Conservation (phyloP, 2,329 filamentous ascomycete species). For the Tympanopsis confertula region DNA sequence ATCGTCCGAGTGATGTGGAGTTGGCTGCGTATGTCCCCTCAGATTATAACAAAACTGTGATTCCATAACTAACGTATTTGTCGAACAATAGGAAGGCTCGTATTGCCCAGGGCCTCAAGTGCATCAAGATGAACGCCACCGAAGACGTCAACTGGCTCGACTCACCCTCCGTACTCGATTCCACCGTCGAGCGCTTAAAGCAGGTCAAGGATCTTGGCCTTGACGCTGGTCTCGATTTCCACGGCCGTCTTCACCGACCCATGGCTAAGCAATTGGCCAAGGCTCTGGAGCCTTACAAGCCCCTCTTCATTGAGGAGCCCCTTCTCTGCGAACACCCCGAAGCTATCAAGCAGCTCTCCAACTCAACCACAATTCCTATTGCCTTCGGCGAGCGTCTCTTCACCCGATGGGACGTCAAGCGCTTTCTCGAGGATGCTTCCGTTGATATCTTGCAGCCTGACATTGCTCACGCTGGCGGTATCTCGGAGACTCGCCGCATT, state of each 20-base stretch:
- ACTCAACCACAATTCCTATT: slow-evolving; percentile 49
- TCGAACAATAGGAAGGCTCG: slow-evolving; percentile 32
- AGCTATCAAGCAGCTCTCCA: slow-evolving; percentile 48
- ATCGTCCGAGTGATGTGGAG: slow-evolving; percentile 57
- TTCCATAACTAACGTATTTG: background rate
- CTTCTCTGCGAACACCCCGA: slow-evolving; percentile 58
- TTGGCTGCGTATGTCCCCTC: slow-evolving; percentile 38
- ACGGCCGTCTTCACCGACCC: slow-evolving; percentile 66
- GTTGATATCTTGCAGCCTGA: slow-evolving; percentile 67
- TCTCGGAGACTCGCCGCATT: slow-evolving; percentile 60
- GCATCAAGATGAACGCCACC: slow-evolving; percentile 72
- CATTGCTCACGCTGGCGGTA: slow-evolving; percentile 60
- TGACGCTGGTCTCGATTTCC: slow-evolving; percentile 67
- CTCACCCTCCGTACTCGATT: slow-evolving; percentile 50
- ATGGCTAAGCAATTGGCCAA: slow-evolving; percentile 69
- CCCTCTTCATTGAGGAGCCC: slow-evolving; percentile 69
- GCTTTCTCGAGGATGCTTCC: slow-evolving; percentile 55
- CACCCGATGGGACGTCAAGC: slow-evolving; percentile 62
- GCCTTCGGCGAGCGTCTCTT: slow-evolving; percentile 64
- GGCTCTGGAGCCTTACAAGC: slow-evolving; percentile 53
- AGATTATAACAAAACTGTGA: background rate
- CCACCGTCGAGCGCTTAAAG: slow-evolving; percentile 55
- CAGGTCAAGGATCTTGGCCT: slow-evolving; percentile 59
- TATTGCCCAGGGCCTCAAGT: slow-evolving; percentile 49
- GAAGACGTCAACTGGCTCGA: slow-evolving; percentile 69